A percentile compares a stretch with the other conserved stretches of the same genome.
Evolutionary conservation across 2,329 filamentous ascomycete genomes (phyloP).

Genomic region (Calonectria henricotiae): DNA sequence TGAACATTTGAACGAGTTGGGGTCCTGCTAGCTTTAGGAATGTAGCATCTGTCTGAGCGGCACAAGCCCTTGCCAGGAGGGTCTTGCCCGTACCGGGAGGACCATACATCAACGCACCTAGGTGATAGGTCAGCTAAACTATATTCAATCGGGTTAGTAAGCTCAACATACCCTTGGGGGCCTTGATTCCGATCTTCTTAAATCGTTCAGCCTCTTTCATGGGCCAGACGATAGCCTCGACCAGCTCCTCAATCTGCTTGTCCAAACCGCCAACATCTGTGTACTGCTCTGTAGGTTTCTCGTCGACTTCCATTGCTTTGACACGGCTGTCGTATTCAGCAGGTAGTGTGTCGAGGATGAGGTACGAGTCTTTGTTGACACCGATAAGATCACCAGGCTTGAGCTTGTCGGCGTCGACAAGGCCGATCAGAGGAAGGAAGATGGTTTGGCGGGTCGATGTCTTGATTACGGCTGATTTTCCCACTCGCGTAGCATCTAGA

Average conservation of each 20-base stretch:
- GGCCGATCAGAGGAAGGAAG: constrained; percentile 95
- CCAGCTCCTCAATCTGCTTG: constrained; percentile 99
- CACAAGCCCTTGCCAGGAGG: constrained; percentile 93
- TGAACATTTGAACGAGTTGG: constrained; percentile 99
- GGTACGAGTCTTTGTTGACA: constrained; percentile 99
- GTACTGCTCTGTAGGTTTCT: constrained; percentile 99
- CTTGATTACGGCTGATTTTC: constrained; percentile 99
- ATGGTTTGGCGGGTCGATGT: constrained; percentile 99
- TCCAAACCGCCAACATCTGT: constrained; percentile 97
- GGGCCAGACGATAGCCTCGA: constrained; percentile 98
- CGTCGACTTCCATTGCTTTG: constrained; percentile 99
- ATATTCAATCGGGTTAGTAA: constrained; percentile 67
- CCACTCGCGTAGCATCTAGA: constrained; percentile 94
- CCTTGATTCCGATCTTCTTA: constrained; percentile 99
- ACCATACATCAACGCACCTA: constrained; percentile 98
- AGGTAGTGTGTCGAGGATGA: constrained; percentile 95
- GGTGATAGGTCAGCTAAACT: constrained; percentile 93
- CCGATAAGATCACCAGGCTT: constrained; percentile 98
- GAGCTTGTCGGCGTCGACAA: constrained; percentile 94
- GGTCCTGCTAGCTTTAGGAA: constrained; percentile 99
- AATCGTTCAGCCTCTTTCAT: constrained; percentile 99
- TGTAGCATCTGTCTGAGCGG: constrained; percentile 97
- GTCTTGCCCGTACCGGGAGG: constrained; percentile 93
- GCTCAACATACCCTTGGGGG: constrained; percentile 85
- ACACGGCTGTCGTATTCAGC: constrained; percentile 99